Evolutionary conservation across 306 rosid species (phyloP).

Genomic region (Corylus heterophylla): DNA sequence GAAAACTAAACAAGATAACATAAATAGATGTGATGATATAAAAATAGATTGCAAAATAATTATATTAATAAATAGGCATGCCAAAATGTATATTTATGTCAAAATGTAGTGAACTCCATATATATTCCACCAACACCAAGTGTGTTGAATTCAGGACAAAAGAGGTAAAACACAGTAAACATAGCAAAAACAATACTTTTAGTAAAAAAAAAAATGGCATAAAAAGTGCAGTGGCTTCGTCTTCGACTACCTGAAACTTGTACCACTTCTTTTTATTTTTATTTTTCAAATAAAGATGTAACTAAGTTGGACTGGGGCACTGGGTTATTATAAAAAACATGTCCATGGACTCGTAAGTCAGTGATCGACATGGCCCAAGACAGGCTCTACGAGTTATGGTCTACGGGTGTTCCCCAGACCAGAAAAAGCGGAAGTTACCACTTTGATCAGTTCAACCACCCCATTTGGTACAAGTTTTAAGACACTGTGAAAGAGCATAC

Average conservation of each 20-base stretch:
- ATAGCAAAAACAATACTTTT: background rate
- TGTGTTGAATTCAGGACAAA: background rate
- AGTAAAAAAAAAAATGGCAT: too few relatives aligned
- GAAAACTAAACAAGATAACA: background rate
- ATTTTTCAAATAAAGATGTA: background rate
- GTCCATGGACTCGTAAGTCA: background rate
- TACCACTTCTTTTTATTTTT: too few relatives aligned
- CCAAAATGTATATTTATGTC: too few relatives aligned
- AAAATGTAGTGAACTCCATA: too few relatives aligned
- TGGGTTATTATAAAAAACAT: background rate
- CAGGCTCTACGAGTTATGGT: background rate
- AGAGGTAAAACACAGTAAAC: background rate
- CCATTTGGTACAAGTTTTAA: background rate
- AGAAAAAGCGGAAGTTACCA: constrained; percentile 15
- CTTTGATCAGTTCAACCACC: background rate
- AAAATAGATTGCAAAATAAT: background rate
- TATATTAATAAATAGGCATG: too few relatives aligned
- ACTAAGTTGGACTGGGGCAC: background rate
- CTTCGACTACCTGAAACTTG: too few relatives aligned
- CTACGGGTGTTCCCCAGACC: background rate
- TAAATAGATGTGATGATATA: background rate
- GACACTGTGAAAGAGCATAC: constrained; percentile 36
- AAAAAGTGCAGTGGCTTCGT: background rate
- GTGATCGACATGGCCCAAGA: background rate
- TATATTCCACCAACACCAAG: background rate